Evolutionary conservation across 768 basidiomycete genomes (phyloP).

Genomic region (Boletus barrowsii): DNA sequence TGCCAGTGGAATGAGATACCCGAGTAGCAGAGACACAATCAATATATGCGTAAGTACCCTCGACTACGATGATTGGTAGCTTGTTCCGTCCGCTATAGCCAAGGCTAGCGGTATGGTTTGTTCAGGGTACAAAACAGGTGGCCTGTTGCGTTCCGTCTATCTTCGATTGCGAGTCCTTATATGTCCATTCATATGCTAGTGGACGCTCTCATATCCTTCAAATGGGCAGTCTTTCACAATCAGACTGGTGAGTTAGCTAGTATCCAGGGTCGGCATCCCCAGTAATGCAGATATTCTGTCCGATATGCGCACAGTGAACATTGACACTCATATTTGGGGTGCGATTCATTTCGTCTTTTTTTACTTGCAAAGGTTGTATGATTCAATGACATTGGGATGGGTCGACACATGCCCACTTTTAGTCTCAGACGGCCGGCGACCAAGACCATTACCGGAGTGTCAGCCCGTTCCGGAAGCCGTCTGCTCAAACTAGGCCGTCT

Average conservation of each 20-base stretch:
- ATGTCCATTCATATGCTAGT: slow-evolving; percentile 6
- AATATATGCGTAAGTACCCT: slow-evolving; percentile 59
- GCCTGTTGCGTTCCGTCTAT: slow-evolving; percentile 59
- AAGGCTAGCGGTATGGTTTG: neutral
- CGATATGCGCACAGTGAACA: slow-evolving; percentile 59
- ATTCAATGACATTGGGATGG: slow-evolving; percentile 48
- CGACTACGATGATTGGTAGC: neutral
- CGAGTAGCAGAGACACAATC: slow-evolving; percentile 70
- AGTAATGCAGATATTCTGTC: slow-evolving; percentile 3
- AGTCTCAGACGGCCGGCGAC: too few species aligned
- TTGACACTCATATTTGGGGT: slow-evolving; percentile 77
- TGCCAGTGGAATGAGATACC: slow-evolving; percentile 63
- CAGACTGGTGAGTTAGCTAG: slow-evolving; percentile 54
- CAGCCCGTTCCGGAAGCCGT: too few species aligned
- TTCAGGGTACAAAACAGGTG: slow-evolving; percentile 58
- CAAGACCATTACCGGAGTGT: too few species aligned
- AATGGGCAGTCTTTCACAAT: slow-evolving; percentile 64
- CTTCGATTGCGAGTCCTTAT: slow-evolving; percentile 56
- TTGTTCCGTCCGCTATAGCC: slow-evolving; percentile 1
- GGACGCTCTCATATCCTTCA: slow-evolving; percentile 15
- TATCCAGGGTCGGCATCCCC: neutral
- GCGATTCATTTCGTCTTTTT: slow-evolving; percentile 56
- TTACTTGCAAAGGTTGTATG: slow-evolving; percentile 49
- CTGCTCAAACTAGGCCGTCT: slow-evolving; percentile 26
- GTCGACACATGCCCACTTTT: slow-evolving; percentile 53